Evolutionary conservation across 2,329 filamentous ascomycete genomes (phyloP).

Genomic region (Tolypocladium inflatum): DNA sequence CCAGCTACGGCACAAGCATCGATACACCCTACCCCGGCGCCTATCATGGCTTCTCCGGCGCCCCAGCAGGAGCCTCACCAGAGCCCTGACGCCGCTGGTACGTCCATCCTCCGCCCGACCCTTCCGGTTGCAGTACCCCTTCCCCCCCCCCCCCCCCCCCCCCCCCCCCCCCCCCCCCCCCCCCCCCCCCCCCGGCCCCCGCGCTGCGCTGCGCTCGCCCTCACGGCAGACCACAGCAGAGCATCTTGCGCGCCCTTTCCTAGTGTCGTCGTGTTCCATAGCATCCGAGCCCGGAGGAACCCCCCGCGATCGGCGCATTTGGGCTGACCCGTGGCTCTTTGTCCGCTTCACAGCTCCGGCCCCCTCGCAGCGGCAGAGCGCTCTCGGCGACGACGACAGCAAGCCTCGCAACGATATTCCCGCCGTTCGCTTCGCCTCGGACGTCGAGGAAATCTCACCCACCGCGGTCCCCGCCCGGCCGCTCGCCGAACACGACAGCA

Average conservation of each 20-base stretch:
- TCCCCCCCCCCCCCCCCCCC: background rate
- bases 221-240: background rate
- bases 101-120: constrained; percentile 4
- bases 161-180: background rate
- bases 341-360: background rate
- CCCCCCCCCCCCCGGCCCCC: background rate
- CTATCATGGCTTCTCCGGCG: constrained; percentile 5
- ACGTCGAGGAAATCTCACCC: constrained; percentile 56
- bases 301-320: background rate
- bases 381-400: constrained; percentile 9
- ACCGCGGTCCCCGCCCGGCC: constrained; percentile 31
- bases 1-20: background rate
- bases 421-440: constrained; percentile 62
- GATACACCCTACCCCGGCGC: background rate
- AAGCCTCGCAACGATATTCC: constrained; percentile 19
- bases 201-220: background rate
- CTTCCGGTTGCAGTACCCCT: constrained; percentile 4
- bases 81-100: constrained; percentile 7
- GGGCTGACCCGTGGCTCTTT: background rate
- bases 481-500: constrained; percentile 13
- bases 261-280: background rate
- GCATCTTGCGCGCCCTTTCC: background rate
- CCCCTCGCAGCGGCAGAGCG: background rate
- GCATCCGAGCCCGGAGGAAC: background rate
- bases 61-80: constrained; percentile 4